phyloP scores from a whole-genome alignment of 176 grass and related monocot genomes.

The Avena atlantica region DNA sequence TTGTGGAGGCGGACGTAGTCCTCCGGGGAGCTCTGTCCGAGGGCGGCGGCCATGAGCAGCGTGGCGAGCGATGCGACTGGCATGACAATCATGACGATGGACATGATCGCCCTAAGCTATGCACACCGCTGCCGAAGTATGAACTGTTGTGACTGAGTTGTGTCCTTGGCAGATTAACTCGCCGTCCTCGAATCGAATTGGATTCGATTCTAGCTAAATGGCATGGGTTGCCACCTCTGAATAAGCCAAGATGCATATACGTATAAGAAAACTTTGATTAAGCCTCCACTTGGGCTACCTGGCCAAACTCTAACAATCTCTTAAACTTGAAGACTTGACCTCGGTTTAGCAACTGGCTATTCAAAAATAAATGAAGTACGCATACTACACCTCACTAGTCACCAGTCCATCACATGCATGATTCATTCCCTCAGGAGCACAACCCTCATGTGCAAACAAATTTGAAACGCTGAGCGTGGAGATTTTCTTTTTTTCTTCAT shows the following conservation, averaged over 20 bases:
- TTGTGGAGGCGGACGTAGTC: slow-evolving; percentile 25
- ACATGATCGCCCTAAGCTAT: background rate
- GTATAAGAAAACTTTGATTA: background rate
- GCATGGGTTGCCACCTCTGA: background rate
- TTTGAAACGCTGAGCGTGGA: too few relatives aligned
- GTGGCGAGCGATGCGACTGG: background rate
- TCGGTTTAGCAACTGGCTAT: background rate
- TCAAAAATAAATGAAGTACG: background rate
- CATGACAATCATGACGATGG: background rate
- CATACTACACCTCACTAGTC: background rate
- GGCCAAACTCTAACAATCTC: background rate
- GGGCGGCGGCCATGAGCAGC: too few relatives aligned
- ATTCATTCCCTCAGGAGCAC: background rate
- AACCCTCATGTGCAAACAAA: too few relatives aligned
- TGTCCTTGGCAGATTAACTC: background rate
- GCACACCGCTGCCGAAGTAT: too few relatives aligned
- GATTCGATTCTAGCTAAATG: background rate
- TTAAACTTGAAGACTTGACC: background rate
- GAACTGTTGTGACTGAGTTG: background rate
- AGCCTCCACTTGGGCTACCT: background rate
- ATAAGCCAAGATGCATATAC: background rate
- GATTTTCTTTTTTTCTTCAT: too few relatives aligned
- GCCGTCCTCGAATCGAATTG: background rate
- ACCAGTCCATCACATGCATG: background rate
- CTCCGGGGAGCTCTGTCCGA: background rate